A percentile compares a stretch with the other conserved stretches of the same genome.
phyloP scores from a whole-genome alignment of 345 rosid genomes.

The Eucalyptus shirleyi region DNA sequence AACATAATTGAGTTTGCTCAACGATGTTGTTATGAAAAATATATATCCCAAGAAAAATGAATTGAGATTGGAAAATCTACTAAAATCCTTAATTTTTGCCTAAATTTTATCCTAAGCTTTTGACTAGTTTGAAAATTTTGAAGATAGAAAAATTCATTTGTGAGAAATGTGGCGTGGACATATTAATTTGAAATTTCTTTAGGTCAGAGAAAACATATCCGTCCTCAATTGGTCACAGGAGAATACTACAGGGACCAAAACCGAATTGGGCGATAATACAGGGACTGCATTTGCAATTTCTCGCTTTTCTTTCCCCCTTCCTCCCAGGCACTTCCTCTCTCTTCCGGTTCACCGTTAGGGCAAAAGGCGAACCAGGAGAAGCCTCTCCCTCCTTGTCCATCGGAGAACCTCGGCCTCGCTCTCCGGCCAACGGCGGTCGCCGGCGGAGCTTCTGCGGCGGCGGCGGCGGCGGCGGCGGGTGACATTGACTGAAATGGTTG shows the following conservation, averaged over 20 bases:
- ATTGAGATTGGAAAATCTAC: rapidly evolving
- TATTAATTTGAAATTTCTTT: not conserved
- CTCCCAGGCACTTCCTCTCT: not conserved
- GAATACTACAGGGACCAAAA: not conserved
- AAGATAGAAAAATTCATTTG: not conserved
- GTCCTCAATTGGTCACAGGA: not conserved
- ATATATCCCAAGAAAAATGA: not conserved
- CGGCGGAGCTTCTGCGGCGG: not conserved
- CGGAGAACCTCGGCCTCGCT: not conserved
- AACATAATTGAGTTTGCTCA: not conserved
- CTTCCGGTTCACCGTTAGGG: not conserved
- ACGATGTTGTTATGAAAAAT: rapidly evolving
- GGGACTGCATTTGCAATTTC: not conserved
- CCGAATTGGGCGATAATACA: not conserved
- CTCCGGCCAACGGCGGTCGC: not conserved
- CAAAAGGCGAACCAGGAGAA: not conserved
- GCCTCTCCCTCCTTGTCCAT: not conserved
- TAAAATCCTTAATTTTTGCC: not conserved
- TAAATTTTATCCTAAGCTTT: not conserved
- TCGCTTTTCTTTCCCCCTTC: not conserved
- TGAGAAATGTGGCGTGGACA: not conserved
- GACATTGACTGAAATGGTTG: not conserved
- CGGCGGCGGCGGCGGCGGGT: not conserved
- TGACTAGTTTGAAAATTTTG: not conserved
- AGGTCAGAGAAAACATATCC: not conserved